These are phyloP conservation scores for Isatis lusitanica DNA, from an alignment of 441 rosid species.

Conservation along the genomic window DNA sequence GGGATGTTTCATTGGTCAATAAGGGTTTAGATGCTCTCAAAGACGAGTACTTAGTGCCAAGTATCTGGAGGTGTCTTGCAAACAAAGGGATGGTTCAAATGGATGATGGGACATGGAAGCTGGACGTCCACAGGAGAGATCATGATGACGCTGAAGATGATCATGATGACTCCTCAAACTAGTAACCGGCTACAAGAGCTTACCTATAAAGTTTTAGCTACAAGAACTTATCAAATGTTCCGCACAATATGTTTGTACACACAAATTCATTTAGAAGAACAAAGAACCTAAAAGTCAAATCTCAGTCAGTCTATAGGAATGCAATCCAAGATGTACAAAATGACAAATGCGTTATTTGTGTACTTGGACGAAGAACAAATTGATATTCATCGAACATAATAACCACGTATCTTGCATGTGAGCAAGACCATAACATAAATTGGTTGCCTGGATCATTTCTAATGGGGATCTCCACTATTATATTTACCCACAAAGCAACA, in stretches of 20 bases:
- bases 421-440: slow-evolving; percentile 74
- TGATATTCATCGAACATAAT: not conserved
- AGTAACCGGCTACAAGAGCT: slow-evolving; percentile 25
- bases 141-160: slow-evolving; percentile 7
- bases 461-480: slow-evolving; percentile 63
- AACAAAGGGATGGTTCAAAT: slow-evolving; percentile 49
- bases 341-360: not conserved
- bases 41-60: slow-evolving; percentile 48
- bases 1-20: slow-evolving; percentile 51
- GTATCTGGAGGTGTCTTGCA: slow-evolving; percentile 45
- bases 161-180: not conserved
- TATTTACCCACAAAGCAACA: slow-evolving; percentile 59
- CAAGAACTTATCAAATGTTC: not conserved
- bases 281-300: slow-evolving; percentile 6
- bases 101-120: slow-evolving; percentile 49
- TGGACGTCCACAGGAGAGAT: slow-evolving; percentile 40
- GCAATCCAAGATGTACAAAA: slow-evolving; percentile 10
- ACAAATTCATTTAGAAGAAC: slow-evolving; percentile 15
- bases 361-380: not conserved
- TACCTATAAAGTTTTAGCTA: slow-evolving; percentile 12
- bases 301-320: slow-evolving; percentile 18
- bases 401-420: slow-evolving; percentile 68
- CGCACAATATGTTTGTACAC: slow-evolving; percentile 13
- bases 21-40: slow-evolving; percentile 32
- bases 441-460: slow-evolving; percentile 68